phyloP scores from a whole-genome alignment of 2,329 filamentous ascomycete genomes.

The Aspergillus sp. region DNA sequence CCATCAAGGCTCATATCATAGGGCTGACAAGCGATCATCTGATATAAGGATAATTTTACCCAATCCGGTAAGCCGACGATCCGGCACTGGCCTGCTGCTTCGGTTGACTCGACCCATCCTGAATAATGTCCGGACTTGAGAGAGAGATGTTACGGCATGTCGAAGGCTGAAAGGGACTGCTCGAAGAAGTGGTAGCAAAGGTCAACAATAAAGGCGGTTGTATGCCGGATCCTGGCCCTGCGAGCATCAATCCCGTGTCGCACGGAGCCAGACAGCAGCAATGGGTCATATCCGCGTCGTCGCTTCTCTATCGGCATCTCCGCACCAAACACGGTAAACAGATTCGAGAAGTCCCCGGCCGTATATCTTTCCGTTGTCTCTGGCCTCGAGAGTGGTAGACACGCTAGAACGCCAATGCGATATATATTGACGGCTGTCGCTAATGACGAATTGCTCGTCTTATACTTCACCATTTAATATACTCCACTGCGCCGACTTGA shows the following conservation, averaged over 20 bases:
- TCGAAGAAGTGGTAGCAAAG: too few species aligned
- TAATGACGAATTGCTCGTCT: not conserved
- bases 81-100: slow-evolving; percentile 12
- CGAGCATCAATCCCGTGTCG: too few species aligned
- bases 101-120: slow-evolving; percentile 12
- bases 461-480: not conserved
- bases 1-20: too few species aligned
- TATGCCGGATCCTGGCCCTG: too few species aligned
- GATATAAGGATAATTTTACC: slow-evolving; percentile 29
- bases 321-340: slow-evolving; percentile 18
- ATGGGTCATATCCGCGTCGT: slow-evolving; percentile 1
- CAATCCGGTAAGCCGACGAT: slow-evolving; percentile 14
- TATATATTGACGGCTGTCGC: slow-evolving; percentile 2
- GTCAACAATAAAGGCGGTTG: too few species aligned
- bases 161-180: too few species aligned
- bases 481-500: not conserved
- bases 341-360: too few species aligned
- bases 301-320: slow-evolving; percentile 10
- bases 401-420: too few species aligned
- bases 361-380: too few species aligned
- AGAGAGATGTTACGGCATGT: too few species aligned
- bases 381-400: not conserved
- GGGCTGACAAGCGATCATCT: too few species aligned
- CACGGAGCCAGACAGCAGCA: not conserved
- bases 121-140: too few species aligned